phyloP scores from a whole-genome alignment of 1,284 basidiomycete species.

The Paramarasmius palmivorus region DNA sequence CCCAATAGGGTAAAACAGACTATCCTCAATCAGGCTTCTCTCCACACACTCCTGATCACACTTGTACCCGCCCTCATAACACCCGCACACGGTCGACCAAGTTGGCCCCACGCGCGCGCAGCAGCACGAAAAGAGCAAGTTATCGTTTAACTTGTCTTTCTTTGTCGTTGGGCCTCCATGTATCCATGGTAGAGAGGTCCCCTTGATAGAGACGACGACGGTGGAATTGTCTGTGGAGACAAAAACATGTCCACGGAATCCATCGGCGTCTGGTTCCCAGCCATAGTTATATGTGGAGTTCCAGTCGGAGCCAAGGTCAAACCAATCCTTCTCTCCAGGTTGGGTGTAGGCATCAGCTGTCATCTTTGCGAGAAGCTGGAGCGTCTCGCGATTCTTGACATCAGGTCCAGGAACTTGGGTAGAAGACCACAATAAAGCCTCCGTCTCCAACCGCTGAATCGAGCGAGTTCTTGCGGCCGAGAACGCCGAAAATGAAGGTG shows the following conservation, averaged over 20 bases:
- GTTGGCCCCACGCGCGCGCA: conserved; percentile 86
- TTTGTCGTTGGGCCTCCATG: conserved; percentile 67
- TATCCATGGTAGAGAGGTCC: conserved; percentile 83
- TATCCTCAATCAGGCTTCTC: conserved; percentile 71
- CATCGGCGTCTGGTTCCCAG: conserved; percentile 85
- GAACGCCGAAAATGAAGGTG: conserved; percentile 52
- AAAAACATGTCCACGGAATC: conserved; percentile 89
- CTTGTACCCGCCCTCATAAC: conserved; percentile 65
- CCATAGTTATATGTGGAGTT: conserved; percentile 78
- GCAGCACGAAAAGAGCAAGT: conserved; percentile 88
- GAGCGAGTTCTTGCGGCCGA: conserved; percentile 51
- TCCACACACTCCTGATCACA: conserved; percentile 80
- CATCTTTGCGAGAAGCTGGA: conserved; percentile 81
- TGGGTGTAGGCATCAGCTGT: conserved; percentile 73
- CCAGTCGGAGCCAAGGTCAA: conserved; percentile 60
- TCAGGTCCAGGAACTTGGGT: conserved; percentile 51
- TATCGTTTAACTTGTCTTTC: conserved; percentile 87
- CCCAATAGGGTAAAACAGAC: conserved; percentile 77
- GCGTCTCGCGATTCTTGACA: conserved; percentile 61
- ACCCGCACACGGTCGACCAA: conserved; percentile 86
- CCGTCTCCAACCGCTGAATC: conserved; percentile 44
- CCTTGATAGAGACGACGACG: conserved; percentile 89
- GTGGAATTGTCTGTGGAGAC: conserved; percentile 81
- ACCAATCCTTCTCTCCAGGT: conserved; percentile 58
- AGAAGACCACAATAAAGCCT: conserved; percentile 49